Conservation (phyloP, 352 stramenopile species). For the Elongisporangium senticosum region DNA sequence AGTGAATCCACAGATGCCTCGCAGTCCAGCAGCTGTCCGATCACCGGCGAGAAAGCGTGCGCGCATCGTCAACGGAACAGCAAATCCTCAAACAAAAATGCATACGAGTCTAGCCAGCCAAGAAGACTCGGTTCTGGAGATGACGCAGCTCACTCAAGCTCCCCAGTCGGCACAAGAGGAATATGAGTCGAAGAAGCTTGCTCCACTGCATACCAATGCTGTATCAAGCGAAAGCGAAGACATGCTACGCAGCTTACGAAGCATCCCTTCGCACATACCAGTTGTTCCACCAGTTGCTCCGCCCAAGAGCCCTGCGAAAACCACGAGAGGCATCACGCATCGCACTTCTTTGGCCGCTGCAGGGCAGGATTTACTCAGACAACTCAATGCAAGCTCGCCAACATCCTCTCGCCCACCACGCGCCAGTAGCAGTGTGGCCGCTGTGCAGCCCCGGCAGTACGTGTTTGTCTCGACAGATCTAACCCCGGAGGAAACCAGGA, state of each 20-base stretch:
- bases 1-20: not conserved
- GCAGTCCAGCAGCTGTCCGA: not conserved
- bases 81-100: not conserved
- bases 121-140: not conserved
- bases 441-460: constrained; percentile 10
- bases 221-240: not conserved
- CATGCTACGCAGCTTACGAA: constrained; percentile 1
- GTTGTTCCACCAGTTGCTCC: not conserved
- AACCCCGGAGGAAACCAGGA: constrained; percentile 41
- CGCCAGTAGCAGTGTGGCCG: not conserved
- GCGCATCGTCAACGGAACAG: not conserved
- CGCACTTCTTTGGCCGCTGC: not conserved
- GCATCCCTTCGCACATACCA: not conserved
- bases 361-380: not conserved
- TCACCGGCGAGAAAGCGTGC: not conserved
- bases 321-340: not conserved
- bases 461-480: constrained; percentile 67
- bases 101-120: not conserved
- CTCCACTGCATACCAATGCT: not conserved
- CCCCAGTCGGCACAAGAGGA: not conserved
- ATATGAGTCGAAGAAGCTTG: constrained; percentile 8
- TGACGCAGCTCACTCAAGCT: not conserved
- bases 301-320: not conserved
- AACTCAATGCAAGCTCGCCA: not conserved
- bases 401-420: not conserved